These are phyloP conservation scores for Maudiozyma humilis DNA, from an alignment of 1,139 yeast genomes.

Conservation along the genomic window DNA sequence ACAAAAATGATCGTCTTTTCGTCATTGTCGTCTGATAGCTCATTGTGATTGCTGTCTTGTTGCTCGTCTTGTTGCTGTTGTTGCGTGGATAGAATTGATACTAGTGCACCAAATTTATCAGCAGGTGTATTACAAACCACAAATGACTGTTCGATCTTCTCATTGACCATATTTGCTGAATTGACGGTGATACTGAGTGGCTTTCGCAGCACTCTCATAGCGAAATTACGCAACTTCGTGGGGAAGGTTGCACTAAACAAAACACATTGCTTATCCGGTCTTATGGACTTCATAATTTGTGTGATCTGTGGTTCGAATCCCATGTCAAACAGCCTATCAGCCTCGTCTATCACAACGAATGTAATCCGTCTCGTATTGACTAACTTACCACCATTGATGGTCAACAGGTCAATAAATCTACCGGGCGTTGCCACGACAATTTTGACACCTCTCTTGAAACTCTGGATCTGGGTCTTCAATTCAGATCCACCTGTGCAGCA, in stretches of 20 bases:
- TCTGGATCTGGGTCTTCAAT: conserved; percentile 73
- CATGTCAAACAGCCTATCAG: conserved; percentile 93
- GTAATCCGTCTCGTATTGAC: conserved; percentile 63
- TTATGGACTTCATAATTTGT: conserved; percentile 64
- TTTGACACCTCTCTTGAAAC: conserved; percentile 69
- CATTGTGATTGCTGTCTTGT: conserved; percentile 25
- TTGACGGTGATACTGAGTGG: conserved; percentile 81
- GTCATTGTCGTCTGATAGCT: conserved; percentile 22
- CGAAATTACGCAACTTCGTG: conserved; percentile 64
- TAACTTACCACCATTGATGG: conserved; percentile 77
- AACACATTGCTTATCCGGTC: conserved; percentile 90
- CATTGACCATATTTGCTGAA: conserved; percentile 73
- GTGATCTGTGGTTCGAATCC: conserved; percentile 97
- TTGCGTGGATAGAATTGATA: conserved; percentile 44
- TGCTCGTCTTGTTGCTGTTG: not conserved
- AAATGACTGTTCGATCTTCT: conserved; percentile 67
- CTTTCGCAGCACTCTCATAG: conserved; percentile 48
- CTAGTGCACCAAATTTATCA: conserved; percentile 47
- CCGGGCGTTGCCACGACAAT: conserved; percentile 94
- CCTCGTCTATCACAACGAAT: conserved; percentile 85
- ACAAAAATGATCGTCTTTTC: conserved; percentile 73
- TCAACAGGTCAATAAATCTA: conserved; percentile 76
- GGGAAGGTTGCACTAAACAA: conserved; percentile 94
- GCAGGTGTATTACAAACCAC: conserved; percentile 46
- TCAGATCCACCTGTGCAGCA: conserved; percentile 96